phyloP scores from a whole-genome alignment of 768 basidiomycete species.

The Agrocybe chaxingu region DNA sequence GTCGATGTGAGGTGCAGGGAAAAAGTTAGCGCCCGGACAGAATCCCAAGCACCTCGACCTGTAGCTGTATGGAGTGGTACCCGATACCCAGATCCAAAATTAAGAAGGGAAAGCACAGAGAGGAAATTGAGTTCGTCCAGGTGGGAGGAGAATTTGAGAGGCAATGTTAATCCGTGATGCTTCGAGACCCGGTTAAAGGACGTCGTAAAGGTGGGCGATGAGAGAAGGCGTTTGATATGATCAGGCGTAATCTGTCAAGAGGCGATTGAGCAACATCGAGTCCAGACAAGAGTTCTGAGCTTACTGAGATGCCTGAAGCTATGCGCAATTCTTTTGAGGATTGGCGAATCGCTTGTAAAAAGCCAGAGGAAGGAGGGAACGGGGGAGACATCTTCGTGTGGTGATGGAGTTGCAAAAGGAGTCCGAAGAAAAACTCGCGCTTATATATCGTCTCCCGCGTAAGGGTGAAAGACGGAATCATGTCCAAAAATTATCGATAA shows the following conservation, averaged over 20 bases:
- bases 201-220: conserved; percentile 59
- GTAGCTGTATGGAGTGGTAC: conserved; percentile 67
- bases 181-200: conserved; percentile 61
- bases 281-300: conserved; percentile 18
- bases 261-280: not conserved
- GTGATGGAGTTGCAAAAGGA: not conserved
- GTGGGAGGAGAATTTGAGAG: conserved; percentile 73
- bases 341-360: conserved; percentile 48
- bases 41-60: conserved; percentile 81
- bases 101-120: conserved; percentile 74
- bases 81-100: conserved; percentile 83
- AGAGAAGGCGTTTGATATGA: conserved; percentile 58
- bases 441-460: no score
- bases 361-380: conserved; percentile 46
- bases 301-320: conserved; percentile 49
- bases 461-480: no score
- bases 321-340: conserved; percentile 49
- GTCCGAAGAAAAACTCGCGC: not conserved
- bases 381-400: conserved; percentile 14
- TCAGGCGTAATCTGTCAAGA: conserved; percentile 49
- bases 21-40: conserved; percentile 71
- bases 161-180: conserved; percentile 70
- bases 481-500: no score
- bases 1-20: conserved; percentile 68
- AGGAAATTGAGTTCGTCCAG: conserved; percentile 79